phyloP scores from a whole-genome alignment of 495 filamentous ascomycete species.

The Podospora conica region DNA sequence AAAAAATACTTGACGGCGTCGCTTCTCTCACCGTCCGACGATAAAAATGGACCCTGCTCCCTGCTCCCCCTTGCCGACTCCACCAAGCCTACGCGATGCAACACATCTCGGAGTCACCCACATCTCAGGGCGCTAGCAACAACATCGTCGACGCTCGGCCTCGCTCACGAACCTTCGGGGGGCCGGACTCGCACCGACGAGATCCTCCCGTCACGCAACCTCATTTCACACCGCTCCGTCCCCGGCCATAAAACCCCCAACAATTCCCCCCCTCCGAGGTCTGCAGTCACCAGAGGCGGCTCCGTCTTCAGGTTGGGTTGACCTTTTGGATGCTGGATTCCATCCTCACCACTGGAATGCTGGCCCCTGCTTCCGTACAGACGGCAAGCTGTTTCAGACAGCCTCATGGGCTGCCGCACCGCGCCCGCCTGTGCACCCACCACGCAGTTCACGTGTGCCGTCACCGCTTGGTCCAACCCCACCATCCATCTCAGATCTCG shows the following conservation, averaged over 20 bases:
- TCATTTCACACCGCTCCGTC: background rate
- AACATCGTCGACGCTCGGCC: no score
- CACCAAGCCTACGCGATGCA: background rate
- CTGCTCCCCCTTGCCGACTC: background rate
- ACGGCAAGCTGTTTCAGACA: conserved; percentile 7
- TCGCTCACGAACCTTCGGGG: no score
- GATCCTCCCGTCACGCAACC: background rate
- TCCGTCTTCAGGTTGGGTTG: background rate
- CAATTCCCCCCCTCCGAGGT: no score
- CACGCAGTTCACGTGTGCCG: background rate
- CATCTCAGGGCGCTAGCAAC: background rate
- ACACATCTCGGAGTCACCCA: background rate
- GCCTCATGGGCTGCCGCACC: background rate
- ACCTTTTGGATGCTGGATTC: no score
- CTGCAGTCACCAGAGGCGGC: background rate
- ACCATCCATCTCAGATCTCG: conserved; percentile 4
- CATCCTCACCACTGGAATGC: background rate
- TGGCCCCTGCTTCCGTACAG: background rate
- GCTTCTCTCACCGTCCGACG: background rate
- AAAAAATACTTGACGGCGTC: background rate
- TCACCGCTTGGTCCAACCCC: background rate
- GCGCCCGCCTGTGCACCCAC: conserved; percentile 1
- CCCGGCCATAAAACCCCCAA: background rate
- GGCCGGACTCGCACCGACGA: no score
- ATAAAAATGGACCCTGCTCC: no score